phyloP scores from a whole-genome alignment of 164 flowering plant species.

The Protea cynaroides region DNA sequence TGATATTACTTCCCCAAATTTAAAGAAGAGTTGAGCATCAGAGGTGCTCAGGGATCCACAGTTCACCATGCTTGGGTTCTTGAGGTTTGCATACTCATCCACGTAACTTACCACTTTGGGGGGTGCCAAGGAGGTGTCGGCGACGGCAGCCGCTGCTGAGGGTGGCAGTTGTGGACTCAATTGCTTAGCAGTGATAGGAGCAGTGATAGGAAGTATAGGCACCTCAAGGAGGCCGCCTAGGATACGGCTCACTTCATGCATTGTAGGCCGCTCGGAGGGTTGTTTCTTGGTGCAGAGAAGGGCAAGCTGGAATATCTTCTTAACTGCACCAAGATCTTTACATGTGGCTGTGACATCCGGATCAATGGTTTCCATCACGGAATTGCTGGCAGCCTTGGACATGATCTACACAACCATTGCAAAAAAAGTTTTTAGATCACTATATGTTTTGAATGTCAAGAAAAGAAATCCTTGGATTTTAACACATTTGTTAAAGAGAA shows the following conservation, averaged over 20 bases:
- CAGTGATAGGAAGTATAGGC: conserved; percentile 15
- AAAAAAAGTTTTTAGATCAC: too few species aligned
- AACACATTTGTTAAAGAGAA: not conserved
- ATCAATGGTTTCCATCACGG: conserved; percentile 92
- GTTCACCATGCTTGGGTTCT: conserved; percentile 57
- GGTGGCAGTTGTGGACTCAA: conserved; percentile 8
- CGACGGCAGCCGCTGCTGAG: too few species aligned
- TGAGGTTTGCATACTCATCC: conserved; percentile 70
- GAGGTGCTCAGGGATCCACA: conserved; percentile 79
- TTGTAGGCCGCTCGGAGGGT: conserved; percentile 81
- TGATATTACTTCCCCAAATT: conserved; percentile 94
- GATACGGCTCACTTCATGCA: conserved; percentile 92
- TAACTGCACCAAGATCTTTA: conserved; percentile 75
- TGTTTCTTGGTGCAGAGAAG: conserved; percentile 87
- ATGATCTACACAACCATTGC: conserved; percentile 36
- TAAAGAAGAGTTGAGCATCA: conserved; percentile 87
- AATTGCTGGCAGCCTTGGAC: conserved; percentile 83
- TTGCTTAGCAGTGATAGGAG: conserved; percentile 19
- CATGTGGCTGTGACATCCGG: conserved; percentile 74
- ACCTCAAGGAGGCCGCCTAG: conserved; percentile 38
- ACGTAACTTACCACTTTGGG: conserved; percentile 50
- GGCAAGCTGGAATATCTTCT: conserved; percentile 88
- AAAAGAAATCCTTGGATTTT: too few species aligned
- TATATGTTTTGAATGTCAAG: too few species aligned
- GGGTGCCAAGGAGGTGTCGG: too few species aligned